These are phyloP conservation scores for Onygena corvina DNA, from an alignment of 2,329 filamentous ascomycete genomes.

Conservation along the genomic window DNA sequence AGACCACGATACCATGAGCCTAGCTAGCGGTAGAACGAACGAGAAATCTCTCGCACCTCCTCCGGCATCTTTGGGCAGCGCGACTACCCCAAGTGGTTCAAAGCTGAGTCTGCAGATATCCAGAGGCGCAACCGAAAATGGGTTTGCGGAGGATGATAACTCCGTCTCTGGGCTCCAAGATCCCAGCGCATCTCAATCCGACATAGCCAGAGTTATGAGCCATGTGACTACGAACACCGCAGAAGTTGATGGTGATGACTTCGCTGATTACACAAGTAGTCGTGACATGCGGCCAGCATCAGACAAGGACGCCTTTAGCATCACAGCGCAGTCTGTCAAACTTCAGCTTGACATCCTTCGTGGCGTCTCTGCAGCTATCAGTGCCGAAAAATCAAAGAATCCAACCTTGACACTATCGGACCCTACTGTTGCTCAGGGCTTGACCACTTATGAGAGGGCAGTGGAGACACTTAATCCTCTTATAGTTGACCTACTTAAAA, in stretches of 20 bases:
- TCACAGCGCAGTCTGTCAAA: conserved; percentile 89
- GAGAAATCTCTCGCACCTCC: conserved; percentile 28
- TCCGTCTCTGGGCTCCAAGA: conserved; percentile 45
- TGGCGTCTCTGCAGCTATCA: conserved; percentile 70
- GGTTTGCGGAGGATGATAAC: conserved; percentile 42
- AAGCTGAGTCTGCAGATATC: conserved; percentile 40
- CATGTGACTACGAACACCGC: conserved; percentile 38
- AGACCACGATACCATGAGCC: conserved; percentile 31
- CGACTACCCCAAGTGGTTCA: conserved; percentile 31
- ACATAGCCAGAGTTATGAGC: conserved; percentile 39
- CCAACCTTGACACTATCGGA: conserved; percentile 65
- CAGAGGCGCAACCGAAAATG: conserved; percentile 38
- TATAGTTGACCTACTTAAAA: conserved; percentile 75
- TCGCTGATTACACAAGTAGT: conserved; percentile 67
- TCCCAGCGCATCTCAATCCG: conserved; percentile 40
- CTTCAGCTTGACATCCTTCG: conserved; percentile 83
- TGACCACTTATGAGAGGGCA: conserved; percentile 77
- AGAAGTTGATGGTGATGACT: conserved; percentile 56
- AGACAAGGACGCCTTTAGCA: conserved; percentile 89
- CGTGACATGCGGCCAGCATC: conserved; percentile 52
- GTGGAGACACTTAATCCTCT: conserved; percentile 77
- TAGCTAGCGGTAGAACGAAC: conserved; percentile 25
- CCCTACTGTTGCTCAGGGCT: conserved; percentile 60
- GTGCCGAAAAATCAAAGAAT: conserved; percentile 56
- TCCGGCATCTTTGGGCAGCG: conserved; percentile 23